A percentile compares a stretch with the other conserved stretches of the same genome.
These are phyloP conservation scores for Orobanche coerulescens DNA, from an alignment of 257 asterid species.

Conservation along the genomic window DNA sequence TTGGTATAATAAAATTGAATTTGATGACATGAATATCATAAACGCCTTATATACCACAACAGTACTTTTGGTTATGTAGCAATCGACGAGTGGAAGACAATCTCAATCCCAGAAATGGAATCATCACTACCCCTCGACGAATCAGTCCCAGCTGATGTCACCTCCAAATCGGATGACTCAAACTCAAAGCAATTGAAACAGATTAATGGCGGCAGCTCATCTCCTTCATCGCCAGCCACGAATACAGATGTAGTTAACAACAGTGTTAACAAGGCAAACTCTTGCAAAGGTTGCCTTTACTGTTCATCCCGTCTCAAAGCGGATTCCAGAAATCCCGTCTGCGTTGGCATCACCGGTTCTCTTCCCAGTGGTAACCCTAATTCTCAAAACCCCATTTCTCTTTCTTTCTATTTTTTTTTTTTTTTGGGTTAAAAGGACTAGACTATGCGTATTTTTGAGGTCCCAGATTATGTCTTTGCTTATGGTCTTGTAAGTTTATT, in stretches of 20 bases:
- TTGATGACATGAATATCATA: too few relatives aligned
- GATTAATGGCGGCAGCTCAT: slow-evolving; percentile 1
- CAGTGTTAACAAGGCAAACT: slow-evolving; percentile 34
- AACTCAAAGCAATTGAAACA: slow-evolving; percentile 12
- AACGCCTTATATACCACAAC: too few relatives aligned
- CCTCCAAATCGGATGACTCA: slow-evolving; percentile 10
- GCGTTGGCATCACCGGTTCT: slow-evolving; percentile 66
- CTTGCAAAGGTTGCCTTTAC: slow-evolving; percentile 66
- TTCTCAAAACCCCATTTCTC: slow-evolving; percentile 13
- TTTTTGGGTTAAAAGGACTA: background rate
- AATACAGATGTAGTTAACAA: slow-evolving; percentile 17
- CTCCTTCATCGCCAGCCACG: slow-evolving; percentile 18
- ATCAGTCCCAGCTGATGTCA: background rate
- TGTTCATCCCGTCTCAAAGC: slow-evolving; percentile 48
- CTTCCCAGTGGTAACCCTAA: slow-evolving; percentile 48
- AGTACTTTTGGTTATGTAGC: background rate
- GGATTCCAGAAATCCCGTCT: slow-evolving; percentile 50
- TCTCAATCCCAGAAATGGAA: too few relatives aligned
- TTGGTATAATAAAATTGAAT: too few relatives aligned
- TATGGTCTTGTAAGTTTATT: too few relatives aligned
- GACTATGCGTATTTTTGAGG: background rate
- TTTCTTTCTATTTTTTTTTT: background rate
- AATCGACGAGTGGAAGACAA: too few relatives aligned
- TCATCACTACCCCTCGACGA: background rate
- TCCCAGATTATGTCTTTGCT: too few relatives aligned